phyloP scores from a whole-genome alignment of 192 early-diverging fungal genomes.

The Obelidium mucronatum region DNA sequence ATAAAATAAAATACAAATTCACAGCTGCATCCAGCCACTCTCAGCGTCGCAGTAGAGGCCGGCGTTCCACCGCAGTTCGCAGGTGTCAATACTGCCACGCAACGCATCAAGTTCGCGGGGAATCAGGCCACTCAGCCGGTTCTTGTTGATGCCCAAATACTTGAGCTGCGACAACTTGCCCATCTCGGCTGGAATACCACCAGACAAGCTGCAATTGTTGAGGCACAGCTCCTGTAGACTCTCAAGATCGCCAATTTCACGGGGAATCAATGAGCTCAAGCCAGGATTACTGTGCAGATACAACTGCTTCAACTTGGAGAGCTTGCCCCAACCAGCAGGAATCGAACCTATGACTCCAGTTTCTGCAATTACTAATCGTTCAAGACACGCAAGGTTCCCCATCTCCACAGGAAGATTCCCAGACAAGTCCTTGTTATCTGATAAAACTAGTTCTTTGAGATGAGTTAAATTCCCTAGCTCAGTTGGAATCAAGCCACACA shows the following conservation, averaged over 20 bases:
- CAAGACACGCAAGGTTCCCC: background rate
- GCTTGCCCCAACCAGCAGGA: background rate
- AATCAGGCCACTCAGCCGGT: too few species aligned
- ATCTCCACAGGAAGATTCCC: background rate
- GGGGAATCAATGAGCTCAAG: background rate
- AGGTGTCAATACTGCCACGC: too few species aligned
- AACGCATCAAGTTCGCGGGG: too few species aligned
- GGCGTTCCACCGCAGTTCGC: too few species aligned
- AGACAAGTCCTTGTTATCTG: background rate
- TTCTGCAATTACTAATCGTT: background rate
- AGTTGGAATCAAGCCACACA: background rate
- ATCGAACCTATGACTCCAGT: background rate
- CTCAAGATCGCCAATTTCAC: background rate
- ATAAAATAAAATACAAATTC: too few species aligned
- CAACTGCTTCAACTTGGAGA: background rate
- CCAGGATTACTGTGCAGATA: background rate
- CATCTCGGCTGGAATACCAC: background rate
- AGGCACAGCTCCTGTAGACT: background rate
- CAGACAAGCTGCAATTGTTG: background rate
- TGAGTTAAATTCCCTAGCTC: background rate
- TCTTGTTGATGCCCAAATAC: too few species aligned
- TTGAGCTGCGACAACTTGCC: background rate
- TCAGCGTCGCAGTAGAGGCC: too few species aligned
- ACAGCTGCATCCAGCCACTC: too few species aligned
- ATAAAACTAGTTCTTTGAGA: background rate